A percentile compares a stretch with the other conserved stretches of the same genome.
Conservation (phyloP, 805 yeast species). For the Nakazawaea wickerhamii region DNA sequence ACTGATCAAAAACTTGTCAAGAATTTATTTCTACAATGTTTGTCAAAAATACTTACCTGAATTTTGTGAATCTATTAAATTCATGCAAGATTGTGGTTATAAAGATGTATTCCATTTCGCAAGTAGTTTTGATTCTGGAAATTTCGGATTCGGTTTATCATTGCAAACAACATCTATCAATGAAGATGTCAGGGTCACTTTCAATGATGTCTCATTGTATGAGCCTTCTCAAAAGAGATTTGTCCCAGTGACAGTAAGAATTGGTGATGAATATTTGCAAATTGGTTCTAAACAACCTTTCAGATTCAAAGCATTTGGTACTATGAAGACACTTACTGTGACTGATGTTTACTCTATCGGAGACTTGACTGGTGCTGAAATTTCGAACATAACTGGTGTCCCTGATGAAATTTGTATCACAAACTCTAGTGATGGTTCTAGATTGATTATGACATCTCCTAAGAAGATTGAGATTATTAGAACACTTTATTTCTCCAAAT, state of each 20-base stretch:
- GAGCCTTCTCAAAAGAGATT: constrained; percentile 44
- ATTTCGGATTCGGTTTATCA: constrained; percentile 40
- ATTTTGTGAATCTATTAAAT: neutral
- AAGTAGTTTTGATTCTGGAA: constrained; percentile 41
- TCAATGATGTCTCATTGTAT: constrained; percentile 47
- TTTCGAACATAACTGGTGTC: constrained; percentile 39
- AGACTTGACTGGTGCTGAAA: constrained; percentile 33
- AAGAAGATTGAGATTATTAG: constrained; percentile 64
- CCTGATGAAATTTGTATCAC: constrained; percentile 44
- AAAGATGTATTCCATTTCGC: constrained; percentile 28
- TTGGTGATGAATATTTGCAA: constrained; percentile 69
- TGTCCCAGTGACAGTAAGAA: constrained; percentile 55
- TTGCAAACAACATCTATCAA: constrained; percentile 35
- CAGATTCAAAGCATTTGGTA: constrained; percentile 31
- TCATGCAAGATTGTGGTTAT: constrained; percentile 12
- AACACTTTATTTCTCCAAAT: constrained; percentile 61
- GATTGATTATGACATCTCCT: constrained; percentile 39
- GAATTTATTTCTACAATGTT: constrained; percentile 47
- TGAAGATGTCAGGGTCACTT: constrained; percentile 45
- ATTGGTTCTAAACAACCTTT: constrained; percentile 40
- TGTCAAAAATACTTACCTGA: constrained; percentile 24
- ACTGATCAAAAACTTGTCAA: constrained; percentile 45
- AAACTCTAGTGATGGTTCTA: constrained; percentile 28
- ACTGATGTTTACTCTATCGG: constrained; percentile 40
- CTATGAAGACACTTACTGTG: constrained; percentile 29